A percentile compares a stretch with the other conserved stretches of the same genome.
Conservation (phyloP, 192 early-diverging fungal genomes). For the Lobosporangium transversale region DNA sequence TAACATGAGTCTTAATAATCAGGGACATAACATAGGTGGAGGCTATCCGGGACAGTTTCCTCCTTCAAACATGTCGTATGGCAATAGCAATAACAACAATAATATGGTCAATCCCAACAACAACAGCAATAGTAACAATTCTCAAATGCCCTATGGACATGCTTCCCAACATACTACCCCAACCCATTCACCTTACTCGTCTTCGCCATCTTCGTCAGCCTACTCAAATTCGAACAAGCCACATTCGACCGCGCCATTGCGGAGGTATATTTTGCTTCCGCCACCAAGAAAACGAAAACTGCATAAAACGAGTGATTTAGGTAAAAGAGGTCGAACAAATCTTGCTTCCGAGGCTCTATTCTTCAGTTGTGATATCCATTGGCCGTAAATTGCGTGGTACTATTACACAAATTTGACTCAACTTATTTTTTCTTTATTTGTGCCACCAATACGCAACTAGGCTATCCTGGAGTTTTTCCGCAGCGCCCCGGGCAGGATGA, state of each 20-base stretch:
- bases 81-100: constrained; percentile 5
- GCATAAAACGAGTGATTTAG: constrained; percentile 54
- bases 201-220: constrained; percentile 57
- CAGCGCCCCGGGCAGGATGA: constrained; percentile 62
- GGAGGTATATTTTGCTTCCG: constrained; percentile 58
- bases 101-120: constrained; percentile 19
- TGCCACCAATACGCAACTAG: constrained; percentile 12
- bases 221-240: constrained; percentile 49
- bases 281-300: constrained; percentile 50
- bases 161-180: constrained; percentile 42
- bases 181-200: constrained; percentile 57
- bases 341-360: no score
- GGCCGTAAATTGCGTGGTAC: no score
- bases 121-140: constrained; percentile 4
- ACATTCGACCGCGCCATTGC: constrained; percentile 44
- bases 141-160: constrained; percentile 30
- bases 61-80: constrained; percentile 15
- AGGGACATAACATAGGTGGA: constrained; percentile 2
- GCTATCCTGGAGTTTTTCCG: constrained; percentile 72
- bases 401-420: no score
- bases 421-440: neutral
- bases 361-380: no score
- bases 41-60: constrained; percentile 12
- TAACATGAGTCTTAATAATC: constrained; percentile 12
- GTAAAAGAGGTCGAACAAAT: constrained; percentile 12